phyloP scores from a whole-genome alignment of 1,284 basidiomycete genomes.

The Ceratobasidium sp. region DNA sequence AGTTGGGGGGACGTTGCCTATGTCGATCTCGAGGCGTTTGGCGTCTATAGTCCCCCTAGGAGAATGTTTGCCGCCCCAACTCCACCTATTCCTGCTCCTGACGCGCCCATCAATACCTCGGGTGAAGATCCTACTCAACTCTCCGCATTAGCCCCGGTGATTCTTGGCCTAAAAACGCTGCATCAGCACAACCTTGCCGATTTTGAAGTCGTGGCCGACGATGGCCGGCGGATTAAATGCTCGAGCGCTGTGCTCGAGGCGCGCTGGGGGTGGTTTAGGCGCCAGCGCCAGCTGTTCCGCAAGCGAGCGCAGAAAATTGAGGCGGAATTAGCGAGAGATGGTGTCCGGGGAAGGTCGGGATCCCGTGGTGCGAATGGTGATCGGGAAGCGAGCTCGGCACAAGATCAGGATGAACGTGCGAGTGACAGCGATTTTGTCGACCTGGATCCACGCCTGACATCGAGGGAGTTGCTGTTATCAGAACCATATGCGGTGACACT shows the following conservation, averaged over 20 bases:
- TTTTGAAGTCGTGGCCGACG: slow-evolving; percentile 91
- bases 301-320: slow-evolving; percentile 62
- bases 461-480: slow-evolving; percentile 79
- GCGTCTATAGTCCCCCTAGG: slow-evolving; percentile 86
- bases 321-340: slow-evolving; percentile 58
- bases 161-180: slow-evolving; percentile 74
- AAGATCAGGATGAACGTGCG: not conserved
- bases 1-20: slow-evolving; percentile 92
- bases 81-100: slow-evolving; percentile 67
- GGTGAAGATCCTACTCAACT: slow-evolving; percentile 27
- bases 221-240: slow-evolving; percentile 82
- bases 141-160: slow-evolving; percentile 32
- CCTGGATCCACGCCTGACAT: slow-evolving; percentile 77
- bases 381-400: not conserved
- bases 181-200: slow-evolving; percentile 80
- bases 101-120: slow-evolving; percentile 46
- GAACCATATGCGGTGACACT: slow-evolving; percentile 90
- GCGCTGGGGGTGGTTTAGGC: slow-evolving; percentile 93
- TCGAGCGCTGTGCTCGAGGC: slow-evolving; percentile 83
- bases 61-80: slow-evolving; percentile 57
- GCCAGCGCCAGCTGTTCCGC: slow-evolving; percentile 67
- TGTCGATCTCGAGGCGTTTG: slow-evolving; percentile 90
- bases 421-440: slow-evolving; percentile 42
- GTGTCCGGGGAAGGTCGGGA: slow-evolving; percentile 19
- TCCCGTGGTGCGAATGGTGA: slow-evolving; percentile 14